Conservation (phyloP, 768 basidiomycete species). For the Megacollybia marginata region DNA sequence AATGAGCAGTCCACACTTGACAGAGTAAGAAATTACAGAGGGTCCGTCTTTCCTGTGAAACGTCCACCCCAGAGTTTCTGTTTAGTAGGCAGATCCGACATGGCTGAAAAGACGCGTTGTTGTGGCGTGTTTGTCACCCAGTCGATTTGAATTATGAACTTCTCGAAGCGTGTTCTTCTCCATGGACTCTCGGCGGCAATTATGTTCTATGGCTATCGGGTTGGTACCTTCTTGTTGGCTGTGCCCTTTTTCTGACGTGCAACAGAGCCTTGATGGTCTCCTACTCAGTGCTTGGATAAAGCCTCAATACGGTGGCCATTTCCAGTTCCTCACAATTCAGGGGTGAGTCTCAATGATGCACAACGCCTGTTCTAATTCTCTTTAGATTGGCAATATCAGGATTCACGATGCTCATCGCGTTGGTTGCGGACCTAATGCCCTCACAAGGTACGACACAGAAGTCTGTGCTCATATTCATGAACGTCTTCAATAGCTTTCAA, state of each 20-base stretch:
- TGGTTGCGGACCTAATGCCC: constrained; percentile 26
- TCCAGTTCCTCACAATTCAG: constrained; percentile 73
- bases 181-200: constrained; percentile 22
- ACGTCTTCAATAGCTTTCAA: constrained; percentile 24
- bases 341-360: constrained; percentile 32
- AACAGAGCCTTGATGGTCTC: constrained; percentile 14
- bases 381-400: constrained; percentile 28
- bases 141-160: too few species aligned
- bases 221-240: too few species aligned
- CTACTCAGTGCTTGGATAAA: constrained; percentile 24
- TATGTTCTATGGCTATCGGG: constrained; percentile 30
- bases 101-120: constrained; percentile 7
- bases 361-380: neutral
- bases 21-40: constrained; percentile 44
- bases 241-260: too few species aligned
- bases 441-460: constrained; percentile 12
- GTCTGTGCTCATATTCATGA: neutral
- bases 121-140: constrained; percentile 6
- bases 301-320: constrained; percentile 53
- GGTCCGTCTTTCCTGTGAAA: constrained; percentile 87
- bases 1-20: constrained; percentile 6
- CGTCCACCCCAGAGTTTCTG: constrained; percentile 87
- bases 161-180: constrained; percentile 7
- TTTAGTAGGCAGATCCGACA: constrained; percentile 38
- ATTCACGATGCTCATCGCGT: constrained; percentile 26